Conservation (phyloP, 2,329 filamentous ascomycete species). For the Sphaerulina musiva region DNA sequence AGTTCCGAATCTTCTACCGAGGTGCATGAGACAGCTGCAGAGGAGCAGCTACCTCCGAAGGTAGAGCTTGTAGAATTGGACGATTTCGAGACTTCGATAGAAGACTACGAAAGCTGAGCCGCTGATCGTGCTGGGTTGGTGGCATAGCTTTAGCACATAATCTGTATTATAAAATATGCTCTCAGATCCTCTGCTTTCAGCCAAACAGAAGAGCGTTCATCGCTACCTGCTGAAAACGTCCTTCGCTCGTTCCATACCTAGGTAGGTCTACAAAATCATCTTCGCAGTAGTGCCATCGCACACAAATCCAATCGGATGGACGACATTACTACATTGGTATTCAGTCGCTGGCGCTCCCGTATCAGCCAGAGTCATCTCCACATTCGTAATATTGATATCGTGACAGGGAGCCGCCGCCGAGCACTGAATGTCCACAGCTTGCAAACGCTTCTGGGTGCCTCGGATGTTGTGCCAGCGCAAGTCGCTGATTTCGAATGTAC, state of each 20-base stretch:
- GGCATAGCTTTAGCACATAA: neutral
- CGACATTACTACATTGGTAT: conserved; percentile 15
- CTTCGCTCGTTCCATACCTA: neutral
- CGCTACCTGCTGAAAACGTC: neutral
- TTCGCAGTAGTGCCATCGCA: conserved; percentile 8
- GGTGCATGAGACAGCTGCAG: neutral
- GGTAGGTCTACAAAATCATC: neutral
- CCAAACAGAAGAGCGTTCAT: neutral
- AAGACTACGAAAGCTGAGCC: conserved; percentile 4
- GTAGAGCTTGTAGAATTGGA: conserved; percentile 10
- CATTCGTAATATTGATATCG: conserved; percentile 18
- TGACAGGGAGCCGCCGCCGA: conserved; percentile 26
- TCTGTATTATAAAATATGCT: neutral
- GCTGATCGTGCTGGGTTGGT: neutral
- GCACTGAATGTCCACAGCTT: conserved; percentile 27
- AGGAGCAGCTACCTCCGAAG: neutral
- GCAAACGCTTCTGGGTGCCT: conserved; percentile 25
- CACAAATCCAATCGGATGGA: conserved; percentile 10
- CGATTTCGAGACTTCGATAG: conserved; percentile 18
- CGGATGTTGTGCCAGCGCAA: conserved; percentile 28
- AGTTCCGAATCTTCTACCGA: neutral
- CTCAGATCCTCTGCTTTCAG: neutral
- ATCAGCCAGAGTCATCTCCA: conserved; percentile 8
- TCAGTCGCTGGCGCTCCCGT: neutral
- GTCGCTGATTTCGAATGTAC: conserved; percentile 37